Conservation (phyloP, 768 basidiomycete species). For the Collybia nuda region DNA sequence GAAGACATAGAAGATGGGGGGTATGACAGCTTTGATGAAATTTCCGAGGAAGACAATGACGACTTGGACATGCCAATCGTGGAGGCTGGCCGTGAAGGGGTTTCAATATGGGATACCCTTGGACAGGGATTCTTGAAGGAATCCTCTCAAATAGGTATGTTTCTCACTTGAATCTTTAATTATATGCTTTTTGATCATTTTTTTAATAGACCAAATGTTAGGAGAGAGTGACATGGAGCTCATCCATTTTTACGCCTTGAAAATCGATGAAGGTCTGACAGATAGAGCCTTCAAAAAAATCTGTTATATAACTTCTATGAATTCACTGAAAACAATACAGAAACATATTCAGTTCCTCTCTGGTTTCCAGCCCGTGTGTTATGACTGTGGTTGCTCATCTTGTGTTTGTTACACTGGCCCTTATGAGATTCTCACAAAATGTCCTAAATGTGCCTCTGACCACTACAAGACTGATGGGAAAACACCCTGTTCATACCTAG, state of each 20-base stretch:
- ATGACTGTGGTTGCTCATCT: constrained; percentile 42
- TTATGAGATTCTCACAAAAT: constrained; percentile 21
- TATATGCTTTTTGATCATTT: not conserved
- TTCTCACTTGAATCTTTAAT: not conserved
- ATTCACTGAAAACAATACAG: constrained; percentile 15
- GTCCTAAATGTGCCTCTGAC: constrained; percentile 34
- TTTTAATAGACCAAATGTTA: not conserved
- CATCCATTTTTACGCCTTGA: not conserved
- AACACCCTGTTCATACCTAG: constrained; percentile 24
- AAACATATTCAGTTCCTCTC: constrained; percentile 27
- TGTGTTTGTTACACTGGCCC: constrained; percentile 22
- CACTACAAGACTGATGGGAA: constrained; percentile 15
- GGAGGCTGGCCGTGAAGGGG: not conserved
- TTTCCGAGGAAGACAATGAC: not conserved
- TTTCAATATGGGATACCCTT: not conserved
- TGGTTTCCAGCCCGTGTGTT: constrained; percentile 27
- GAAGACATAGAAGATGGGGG: not conserved
- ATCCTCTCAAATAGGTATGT: too few species aligned
- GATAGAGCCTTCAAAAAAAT: constrained; percentile 23
- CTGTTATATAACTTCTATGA: constrained; percentile 21
- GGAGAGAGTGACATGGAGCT: not conserved
- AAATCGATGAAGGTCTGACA: constrained; percentile 14
- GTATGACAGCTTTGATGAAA: too few species aligned
- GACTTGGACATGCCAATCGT: not conserved
- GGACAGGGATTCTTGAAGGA: not conserved